These are phyloP conservation scores for Xenoacremonium recifei DNA, from an alignment of 2,329 filamentous ascomycete species.

Conservation along the genomic window DNA sequence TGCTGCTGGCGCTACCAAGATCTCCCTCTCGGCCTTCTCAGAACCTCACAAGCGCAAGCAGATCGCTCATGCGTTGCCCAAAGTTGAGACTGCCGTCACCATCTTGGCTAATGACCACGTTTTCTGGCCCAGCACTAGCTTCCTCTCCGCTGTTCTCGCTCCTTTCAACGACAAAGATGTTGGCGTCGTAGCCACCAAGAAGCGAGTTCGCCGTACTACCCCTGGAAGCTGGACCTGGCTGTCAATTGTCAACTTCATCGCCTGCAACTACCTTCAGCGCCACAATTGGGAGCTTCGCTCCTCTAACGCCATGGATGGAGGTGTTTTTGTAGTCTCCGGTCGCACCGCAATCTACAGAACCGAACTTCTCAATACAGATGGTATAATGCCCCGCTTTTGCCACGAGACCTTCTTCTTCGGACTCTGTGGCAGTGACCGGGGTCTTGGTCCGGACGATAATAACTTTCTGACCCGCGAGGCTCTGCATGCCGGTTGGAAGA, in stretches of 20 bases:
- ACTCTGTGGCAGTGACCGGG: slow-evolving; percentile 27
- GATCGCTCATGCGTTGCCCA: slow-evolving; percentile 37
- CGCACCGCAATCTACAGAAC: slow-evolving; percentile 53
- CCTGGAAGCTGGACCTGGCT: slow-evolving; percentile 24
- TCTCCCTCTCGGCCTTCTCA: slow-evolving; percentile 30
- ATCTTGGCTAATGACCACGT: slow-evolving; percentile 54
- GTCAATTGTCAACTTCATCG: slow-evolving; percentile 53
- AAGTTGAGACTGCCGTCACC: slow-evolving; percentile 39
- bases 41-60: slow-evolving; percentile 50
- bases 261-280: slow-evolving; percentile 57
- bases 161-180: slow-evolving; percentile 45
- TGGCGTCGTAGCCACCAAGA: slow-evolving; percentile 56
- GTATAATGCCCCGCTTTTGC: slow-evolving; percentile 43
- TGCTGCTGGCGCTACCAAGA: slow-evolving; percentile 13
- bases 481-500: slow-evolving; percentile 47
- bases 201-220: slow-evolving; percentile 45
- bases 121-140: slow-evolving; percentile 42
- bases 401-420: slow-evolving; percentile 51
- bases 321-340: slow-evolving; percentile 57
- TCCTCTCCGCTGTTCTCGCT: slow-evolving; percentile 42
- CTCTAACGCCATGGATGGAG: slow-evolving; percentile 56
- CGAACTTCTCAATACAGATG: slow-evolving; percentile 41
- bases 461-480: slow-evolving; percentile 59
- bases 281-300: slow-evolving; percentile 62
- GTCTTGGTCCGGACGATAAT: slow-evolving; percentile 55